Percentiles rank a stretch among this genome's conserved stretches.
Conservation (phyloP, 768 basidiomycete genomes). For the Tylopilus rubrobrunneus region DNA sequence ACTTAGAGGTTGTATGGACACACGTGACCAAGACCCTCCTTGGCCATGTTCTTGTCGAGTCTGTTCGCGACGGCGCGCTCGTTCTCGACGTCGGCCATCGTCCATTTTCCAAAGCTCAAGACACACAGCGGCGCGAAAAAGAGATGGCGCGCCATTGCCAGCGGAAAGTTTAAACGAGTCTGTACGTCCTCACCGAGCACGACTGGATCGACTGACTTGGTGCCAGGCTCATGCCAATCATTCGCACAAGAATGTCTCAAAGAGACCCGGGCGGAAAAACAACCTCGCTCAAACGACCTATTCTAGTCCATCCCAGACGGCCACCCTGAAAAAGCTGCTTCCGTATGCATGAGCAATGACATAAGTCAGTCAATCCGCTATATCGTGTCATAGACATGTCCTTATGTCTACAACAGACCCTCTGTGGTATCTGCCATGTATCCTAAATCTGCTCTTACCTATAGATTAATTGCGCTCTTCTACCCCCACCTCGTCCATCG, state of each 20-base stretch:
- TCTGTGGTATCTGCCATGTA: background rate
- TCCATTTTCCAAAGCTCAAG: constrained; percentile 72
- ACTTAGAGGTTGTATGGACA: background rate
- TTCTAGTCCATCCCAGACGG: constrained; percentile 60
- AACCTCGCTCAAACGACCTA: constrained; percentile 62
- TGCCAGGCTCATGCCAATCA: constrained; percentile 65
- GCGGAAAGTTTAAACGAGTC: constrained; percentile 73
- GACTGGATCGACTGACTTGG: constrained; percentile 1
- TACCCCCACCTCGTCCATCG: constrained; percentile 20
- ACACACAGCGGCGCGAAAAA: constrained; percentile 80
- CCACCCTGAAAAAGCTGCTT: constrained; percentile 64
- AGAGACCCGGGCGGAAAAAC: constrained; percentile 64
- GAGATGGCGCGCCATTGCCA: constrained; percentile 70
- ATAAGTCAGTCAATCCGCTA: constrained; percentile 16
- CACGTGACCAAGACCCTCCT: constrained; percentile 16
- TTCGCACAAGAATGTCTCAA: constrained; percentile 67
- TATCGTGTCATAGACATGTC: no score
- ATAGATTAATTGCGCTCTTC: constrained; percentile 9
- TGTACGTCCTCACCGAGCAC: constrained; percentile 19
- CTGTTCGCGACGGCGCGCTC: constrained; percentile 32
- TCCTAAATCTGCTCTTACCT: background rate
- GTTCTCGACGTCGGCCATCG: constrained; percentile 58
- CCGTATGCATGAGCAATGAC: constrained; percentile 53
- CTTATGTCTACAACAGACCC: background rate
- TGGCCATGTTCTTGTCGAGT: constrained; percentile 28